A percentile compares a stretch with the other conserved stretches of the same genome.
phyloP scores from a whole-genome alignment of 257 asterid species.

The Oldenlandia corymbosa region DNA sequence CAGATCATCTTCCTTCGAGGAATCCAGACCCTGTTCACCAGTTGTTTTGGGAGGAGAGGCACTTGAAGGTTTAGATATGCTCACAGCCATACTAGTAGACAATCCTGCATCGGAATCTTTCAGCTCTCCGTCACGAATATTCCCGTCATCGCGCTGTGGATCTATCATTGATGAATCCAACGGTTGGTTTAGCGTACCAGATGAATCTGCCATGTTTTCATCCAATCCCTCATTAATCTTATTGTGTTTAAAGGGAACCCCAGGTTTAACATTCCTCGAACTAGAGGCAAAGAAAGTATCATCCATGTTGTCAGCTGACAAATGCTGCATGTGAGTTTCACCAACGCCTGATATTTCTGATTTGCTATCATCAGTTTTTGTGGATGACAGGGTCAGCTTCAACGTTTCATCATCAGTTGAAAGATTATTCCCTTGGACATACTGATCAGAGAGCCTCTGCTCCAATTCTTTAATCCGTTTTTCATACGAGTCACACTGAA shows the following conservation, averaged over 20 bases:
- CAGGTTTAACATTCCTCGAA: conserved; percentile 40
- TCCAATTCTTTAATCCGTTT: conserved; percentile 89
- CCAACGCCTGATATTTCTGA: conserved; percentile 57
- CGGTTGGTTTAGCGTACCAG: conserved; percentile 48
- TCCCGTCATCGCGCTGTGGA: conserved; percentile 57
- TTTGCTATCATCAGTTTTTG: conserved; percentile 50
- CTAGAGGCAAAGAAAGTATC: conserved; percentile 56
- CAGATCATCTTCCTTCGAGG: conserved; percentile 33
- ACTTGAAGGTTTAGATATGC: conserved; percentile 55
- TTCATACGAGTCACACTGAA: conserved; percentile 84
- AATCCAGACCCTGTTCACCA: conserved; percentile 35
- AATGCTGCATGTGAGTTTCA: conserved; percentile 38
- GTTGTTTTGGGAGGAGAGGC: conserved; percentile 33
- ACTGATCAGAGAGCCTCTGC: conserved; percentile 78
- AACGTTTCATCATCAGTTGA: conserved; percentile 41
- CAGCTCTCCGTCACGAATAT: conserved; percentile 39
- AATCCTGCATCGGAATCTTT: conserved; percentile 48
- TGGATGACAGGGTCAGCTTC: conserved; percentile 33
- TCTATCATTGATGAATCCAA: conserved; percentile 90
- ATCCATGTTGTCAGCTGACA: conserved; percentile 41
- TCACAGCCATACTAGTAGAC: conserved; percentile 67
- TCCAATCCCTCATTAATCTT: conserved; percentile 59
- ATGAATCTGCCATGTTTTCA: conserved; percentile 83
- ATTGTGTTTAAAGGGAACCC: conserved; percentile 39
- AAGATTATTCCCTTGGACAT: conserved; percentile 37